Evolutionary conservation across 169 alveolate species (phyloP).

Genomic region (Plasmodium ovale): DNA sequence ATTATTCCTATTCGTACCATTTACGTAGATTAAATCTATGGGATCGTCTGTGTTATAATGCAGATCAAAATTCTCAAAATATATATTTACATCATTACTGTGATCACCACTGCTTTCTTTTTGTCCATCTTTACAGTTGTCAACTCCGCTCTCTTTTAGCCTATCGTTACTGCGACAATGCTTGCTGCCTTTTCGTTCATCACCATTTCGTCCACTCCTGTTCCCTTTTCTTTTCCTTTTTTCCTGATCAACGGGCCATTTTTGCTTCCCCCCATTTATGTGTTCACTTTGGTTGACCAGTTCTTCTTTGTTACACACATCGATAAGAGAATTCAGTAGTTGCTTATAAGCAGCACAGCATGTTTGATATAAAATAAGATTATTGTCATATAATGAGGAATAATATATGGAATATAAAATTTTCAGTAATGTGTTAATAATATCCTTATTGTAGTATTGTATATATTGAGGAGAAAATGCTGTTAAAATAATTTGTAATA

Average conservation of each 20-base stretch:
- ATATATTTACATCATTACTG: slow-evolving; percentile 1
- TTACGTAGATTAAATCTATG: slow-evolving; percentile 46
- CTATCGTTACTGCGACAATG: neutral
- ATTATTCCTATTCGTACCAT: slow-evolving; percentile 9
- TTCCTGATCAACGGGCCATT: neutral
- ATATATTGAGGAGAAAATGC: slow-evolving; percentile 63
- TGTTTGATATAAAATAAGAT: slow-evolving; percentile 55
- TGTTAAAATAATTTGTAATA: slow-evolving; percentile 61
- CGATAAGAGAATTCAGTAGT: slow-evolving; percentile 54
- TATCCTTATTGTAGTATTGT: slow-evolving; percentile 45
- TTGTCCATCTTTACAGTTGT: neutral
- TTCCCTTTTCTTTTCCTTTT: neutral
- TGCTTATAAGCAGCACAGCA: slow-evolving; percentile 72
- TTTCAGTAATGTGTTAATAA: slow-evolving; percentile 45
- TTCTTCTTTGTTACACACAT: slow-evolving; percentile 56
- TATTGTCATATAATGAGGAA: slow-evolving; percentile 51
- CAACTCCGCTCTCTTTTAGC: neutral
- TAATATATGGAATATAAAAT: slow-evolving; percentile 67
- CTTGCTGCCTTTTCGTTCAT: neutral
- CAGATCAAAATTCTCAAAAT: slow-evolving; percentile 61
- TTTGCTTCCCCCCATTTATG: neutral
- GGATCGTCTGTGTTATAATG: slow-evolving; percentile 36
- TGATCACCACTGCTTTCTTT: too few relatives aligned
- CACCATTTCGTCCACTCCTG: neutral
- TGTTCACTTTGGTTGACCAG: neutral